Base-by-base conservation (phyloP, 2,329 filamentous ascomycete species). In the Trichoderma afroharzianum region DNA sequence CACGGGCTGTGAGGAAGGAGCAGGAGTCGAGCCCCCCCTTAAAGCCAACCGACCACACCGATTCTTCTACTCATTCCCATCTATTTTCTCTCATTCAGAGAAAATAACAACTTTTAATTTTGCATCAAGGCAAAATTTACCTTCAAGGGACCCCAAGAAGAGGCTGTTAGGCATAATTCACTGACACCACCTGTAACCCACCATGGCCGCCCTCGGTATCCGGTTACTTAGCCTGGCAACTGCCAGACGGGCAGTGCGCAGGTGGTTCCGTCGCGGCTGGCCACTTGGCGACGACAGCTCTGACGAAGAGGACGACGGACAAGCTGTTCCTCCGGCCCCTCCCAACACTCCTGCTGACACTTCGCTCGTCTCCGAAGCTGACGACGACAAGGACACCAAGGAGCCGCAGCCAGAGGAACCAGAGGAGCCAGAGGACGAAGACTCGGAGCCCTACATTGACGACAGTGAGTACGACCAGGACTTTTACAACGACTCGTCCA, bases 221-320 rank as follows among this genome's bases (percentile, higher is more conserved):
- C 80, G 78, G 73, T 77, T 76, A 61, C 68, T 79, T 9, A 74
- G 78, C 57, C 75, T 80, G 74, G 78, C 76, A 72, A 75, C 76
- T 68, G 78, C 78, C 75, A 79, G 75, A 72, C 77, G 75, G 61
- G 75, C 76, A 39, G 69, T 81, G 21, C 80, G 79, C 24, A 77
- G 75, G 70, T 74, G 80, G 68, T 78, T 81, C 72, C 75, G 78
- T 11, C 76, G 78, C 50, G 73, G 71, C 67, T 70, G 74, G 74
- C 74, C 76, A 76, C 74, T 73, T 76, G 77, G 53, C 50, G 73
- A 75, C 32, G 72, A 28, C 32, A 72, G 43, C 8, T 33, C 66
- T 21, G 66, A 33, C 33, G 66, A 50, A n/a, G 28, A 33, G 15
- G 55, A 58, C 15, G 64, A 50, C 24, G 53, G 64, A 43, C 24